Evolutionary conservation across 768 basidiomycete genomes (phyloP), one percentile per base, ranked within the genome.

Genomic region (Leucosporidium yakuticum): DNA sequence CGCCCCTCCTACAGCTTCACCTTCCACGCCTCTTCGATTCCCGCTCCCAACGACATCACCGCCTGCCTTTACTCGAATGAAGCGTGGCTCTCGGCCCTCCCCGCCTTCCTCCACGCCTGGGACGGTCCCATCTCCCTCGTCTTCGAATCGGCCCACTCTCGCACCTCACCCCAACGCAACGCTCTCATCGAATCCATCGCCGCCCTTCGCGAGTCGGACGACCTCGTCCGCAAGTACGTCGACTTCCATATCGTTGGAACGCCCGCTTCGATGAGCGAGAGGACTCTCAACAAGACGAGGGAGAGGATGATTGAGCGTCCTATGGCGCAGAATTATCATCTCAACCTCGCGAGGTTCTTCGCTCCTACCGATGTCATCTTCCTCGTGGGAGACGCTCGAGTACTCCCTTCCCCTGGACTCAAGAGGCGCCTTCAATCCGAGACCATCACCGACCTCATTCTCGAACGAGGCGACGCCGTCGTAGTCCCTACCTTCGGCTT

Each of bases 331-430:
- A 75, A 74, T 62, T 74, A 70, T 49, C 75, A 76, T 21, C 69
- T 75, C 67, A 76, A 76, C 69, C 69, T 76, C 62, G 75, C 75
- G 36, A 58, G 75, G 25, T 76, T 76, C 74, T 76, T 76, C 49
- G 69, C 75, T 6, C 61, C 59, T 49, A 75, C 75, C 39, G 74
- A 76, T 44, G 51, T 74, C 53, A 67, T 74, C 62, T 74, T 72
- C 69, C 68, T 76, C 57, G 71, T 70, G 0, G 68, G 65, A 23
- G 75, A 76, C 47, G 74, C 75, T 3, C 66, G 75, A 9, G 11
- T 73, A 25, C 58, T 65, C 1, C 75, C 75, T 25, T 63, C 68
- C 1, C 34, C 63, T 19, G 73, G 73, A 0, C 51, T 76, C 0
- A 58, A 73, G 7, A 20, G 47, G 4, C 66, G 63, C n/a, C 65